Evolutionary conservation across 1,139 yeast species (phyloP), one percentile per base, ranked within the genome.

Genomic region (Saccharomyces pastorianus): DNA sequence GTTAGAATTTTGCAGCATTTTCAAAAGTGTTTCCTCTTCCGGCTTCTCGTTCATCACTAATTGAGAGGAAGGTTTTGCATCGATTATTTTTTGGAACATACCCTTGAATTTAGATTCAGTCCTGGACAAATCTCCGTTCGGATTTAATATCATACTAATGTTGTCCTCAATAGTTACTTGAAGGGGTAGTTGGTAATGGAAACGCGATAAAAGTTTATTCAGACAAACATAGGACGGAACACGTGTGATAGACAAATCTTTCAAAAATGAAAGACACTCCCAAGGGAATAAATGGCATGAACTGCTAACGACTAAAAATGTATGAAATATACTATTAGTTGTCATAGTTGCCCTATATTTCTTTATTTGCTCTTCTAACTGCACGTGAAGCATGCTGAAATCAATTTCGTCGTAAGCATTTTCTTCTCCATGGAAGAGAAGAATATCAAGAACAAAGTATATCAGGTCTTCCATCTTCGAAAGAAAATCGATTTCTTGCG

Each of bases 211-310:
- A 31, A 78, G 63, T 0, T 78, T 73, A 1, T 74, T 53, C n/a
- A 88, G 69, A 50, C 76, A 64, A 0, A 70, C 65, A 9, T 87
- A 63, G 0, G 95, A 85, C 0, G 96, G 95, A 66, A 90, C 80
- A 56, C 98, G 75, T 0, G 96, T 80, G 0, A 88, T 79, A 0
- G 96, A 82, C 47, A 71, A 72, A 0, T 66, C 64, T 50, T 79
- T 69, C 55, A 91, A 67, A 49, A 79, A 75, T 0, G 82, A 77
- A 38, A 91, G 68, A 0, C 90, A 84, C 65, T 93, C 99, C 98
- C 98, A 93, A 0, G 98, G 98, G 49, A 93, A 76, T 29, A 73
- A 70, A 11, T 81, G 80, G 61, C 95, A 84, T 7, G 73, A 72
- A 48, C 83, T 76, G 49, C 90, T 84, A 3, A 89, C 80, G 8